These are phyloP conservation scores for Ogataea pilisensis DNA, from an alignment of 805 yeast species.

Conservation along the genomic window DNA sequence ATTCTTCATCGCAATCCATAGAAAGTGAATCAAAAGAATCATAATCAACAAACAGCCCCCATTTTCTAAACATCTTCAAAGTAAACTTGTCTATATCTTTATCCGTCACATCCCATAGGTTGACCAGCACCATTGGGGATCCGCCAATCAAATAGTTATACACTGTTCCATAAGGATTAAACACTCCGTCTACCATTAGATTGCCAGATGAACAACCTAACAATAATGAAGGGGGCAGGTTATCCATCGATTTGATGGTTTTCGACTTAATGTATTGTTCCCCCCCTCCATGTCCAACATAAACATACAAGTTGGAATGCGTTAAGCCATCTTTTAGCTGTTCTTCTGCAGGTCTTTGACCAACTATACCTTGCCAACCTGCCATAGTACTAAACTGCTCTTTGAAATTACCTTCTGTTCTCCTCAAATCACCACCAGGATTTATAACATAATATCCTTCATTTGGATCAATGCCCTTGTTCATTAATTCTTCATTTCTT, in stretches of 20 bases:
- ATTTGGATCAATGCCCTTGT: constrained; percentile 17
- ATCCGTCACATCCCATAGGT: constrained; percentile 96
- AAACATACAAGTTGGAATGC: constrained; percentile 53
- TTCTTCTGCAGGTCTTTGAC: constrained; percentile 53
- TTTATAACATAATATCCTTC: constrained; percentile 66
- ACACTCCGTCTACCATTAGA: constrained; percentile 49
- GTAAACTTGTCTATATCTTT: constrained; percentile 87
- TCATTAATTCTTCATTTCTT: constrained; percentile 13
- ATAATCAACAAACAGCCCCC: constrained; percentile 53
- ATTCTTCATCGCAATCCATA: background rate
- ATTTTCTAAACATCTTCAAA: constrained; percentile 49
- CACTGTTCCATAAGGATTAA: constrained; percentile 75
- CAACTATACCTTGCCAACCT: constrained; percentile 52
- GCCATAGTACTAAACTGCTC: constrained; percentile 35
- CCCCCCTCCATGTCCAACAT: constrained; percentile 97
- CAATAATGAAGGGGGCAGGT: constrained; percentile 58
- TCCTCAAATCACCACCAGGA: constrained; percentile 72
- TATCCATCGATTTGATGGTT: constrained; percentile 40
- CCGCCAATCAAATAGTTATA: constrained; percentile 76
- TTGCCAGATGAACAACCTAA: constrained; percentile 91
- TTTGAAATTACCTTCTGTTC: constrained; percentile 60
- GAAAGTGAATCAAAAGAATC: constrained; percentile 20
- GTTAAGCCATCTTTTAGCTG: constrained; percentile 43
- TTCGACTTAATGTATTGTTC: constrained; percentile 67
- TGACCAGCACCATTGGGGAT: constrained; percentile 76